Evolutionary conservation across 2,329 filamentous ascomycete species (phyloP).

Genomic region (Harringtonia lauricola): DNA sequence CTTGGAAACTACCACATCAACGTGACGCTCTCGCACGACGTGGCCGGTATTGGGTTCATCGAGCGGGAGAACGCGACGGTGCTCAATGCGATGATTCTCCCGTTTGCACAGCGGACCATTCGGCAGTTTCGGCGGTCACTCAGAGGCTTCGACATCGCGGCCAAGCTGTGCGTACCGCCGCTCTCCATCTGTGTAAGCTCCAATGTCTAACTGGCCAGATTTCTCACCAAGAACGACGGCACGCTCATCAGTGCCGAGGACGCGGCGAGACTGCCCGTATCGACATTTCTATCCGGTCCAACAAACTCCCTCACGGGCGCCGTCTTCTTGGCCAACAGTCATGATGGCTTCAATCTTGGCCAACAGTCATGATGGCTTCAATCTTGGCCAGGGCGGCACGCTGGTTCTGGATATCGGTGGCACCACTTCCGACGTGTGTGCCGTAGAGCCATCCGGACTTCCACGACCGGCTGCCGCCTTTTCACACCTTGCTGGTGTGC

Average conservation of each 20-base stretch:
- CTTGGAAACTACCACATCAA: conserved; percentile 20
- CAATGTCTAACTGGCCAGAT: conserved; percentile 9
- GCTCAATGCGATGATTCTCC: conserved; percentile 49
- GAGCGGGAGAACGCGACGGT: conserved; percentile 55
- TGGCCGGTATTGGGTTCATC: conserved; percentile 24
- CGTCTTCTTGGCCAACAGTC: conserved; percentile 41
- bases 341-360: too few relatives aligned
- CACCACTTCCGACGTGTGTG: conserved; percentile 52
- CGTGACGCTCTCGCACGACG: conserved; percentile 18
- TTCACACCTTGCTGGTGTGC: conserved; percentile 48
- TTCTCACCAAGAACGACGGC: conserved; percentile 53
- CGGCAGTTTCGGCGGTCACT: conserved; percentile 33
- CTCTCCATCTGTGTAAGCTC: too few relatives aligned
- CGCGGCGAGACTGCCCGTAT: conserved; percentile 44
- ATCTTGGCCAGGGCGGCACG: neutral
- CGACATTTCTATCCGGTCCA: conserved; percentile 49
- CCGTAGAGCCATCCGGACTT: conserved; percentile 49
- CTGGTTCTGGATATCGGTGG: conserved; percentile 47
- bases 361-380: conserved; percentile 21
- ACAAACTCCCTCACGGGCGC: conserved; percentile 54
- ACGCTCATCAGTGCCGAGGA: conserved; percentile 42
- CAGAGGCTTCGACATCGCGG: neutral
- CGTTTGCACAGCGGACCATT: conserved; percentile 45
- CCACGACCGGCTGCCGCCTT: conserved; percentile 51
- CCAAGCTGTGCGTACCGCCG: neutral